Conservation (phyloP, 2,329 filamentous ascomycete species). For the Colletotrichum zoysiae region DNA sequence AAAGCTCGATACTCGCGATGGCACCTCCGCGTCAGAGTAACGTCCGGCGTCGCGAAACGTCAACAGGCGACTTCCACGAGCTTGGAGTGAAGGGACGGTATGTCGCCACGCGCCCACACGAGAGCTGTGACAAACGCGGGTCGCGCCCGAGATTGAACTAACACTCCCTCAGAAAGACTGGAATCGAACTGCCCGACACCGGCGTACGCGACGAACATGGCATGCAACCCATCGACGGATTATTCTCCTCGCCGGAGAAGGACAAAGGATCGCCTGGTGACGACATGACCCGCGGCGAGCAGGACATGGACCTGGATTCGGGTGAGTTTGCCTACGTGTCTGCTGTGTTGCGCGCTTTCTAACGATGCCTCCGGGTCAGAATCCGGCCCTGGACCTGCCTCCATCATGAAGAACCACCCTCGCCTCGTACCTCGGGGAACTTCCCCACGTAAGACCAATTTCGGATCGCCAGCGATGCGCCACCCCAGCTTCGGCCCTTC, state of each 20-base stretch:
- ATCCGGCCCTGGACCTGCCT: conserved; percentile 66
- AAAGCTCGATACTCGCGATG: conserved; percentile 29
- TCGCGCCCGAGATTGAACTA: neutral
- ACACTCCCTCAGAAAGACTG: conserved; percentile 80
- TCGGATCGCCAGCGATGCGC: conserved; percentile 71
- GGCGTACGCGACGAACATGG: conserved; percentile 91
- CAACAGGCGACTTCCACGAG: conserved; percentile 55
- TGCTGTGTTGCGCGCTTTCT: conserved; percentile 36
- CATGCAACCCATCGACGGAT: conserved; percentile 86
- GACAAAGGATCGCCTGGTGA: conserved; percentile 44
- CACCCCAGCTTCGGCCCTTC: conserved; percentile 69
- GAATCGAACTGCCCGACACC: conserved; percentile 81
- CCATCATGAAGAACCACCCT: conserved; percentile 62
- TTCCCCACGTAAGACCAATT: conserved; percentile 74
- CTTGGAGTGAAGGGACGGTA: conserved; percentile 65
- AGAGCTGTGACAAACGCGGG: neutral
- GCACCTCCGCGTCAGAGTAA: conserved; percentile 37
- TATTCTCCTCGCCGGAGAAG: conserved; percentile 90
- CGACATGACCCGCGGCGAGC: conserved; percentile 52
- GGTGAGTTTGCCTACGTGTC: conserved; percentile 53
- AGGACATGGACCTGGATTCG: conserved; percentile 67
- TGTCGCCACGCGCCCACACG: conserved; percentile 29
- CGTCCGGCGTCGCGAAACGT: conserved; percentile 50
- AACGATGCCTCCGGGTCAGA: conserved; percentile 52
- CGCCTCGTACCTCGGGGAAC: conserved; percentile 40